These are phyloP conservation scores for Prunus dulcis DNA, from an alignment of 306 rosid genomes.

Conservation along the genomic window DNA sequence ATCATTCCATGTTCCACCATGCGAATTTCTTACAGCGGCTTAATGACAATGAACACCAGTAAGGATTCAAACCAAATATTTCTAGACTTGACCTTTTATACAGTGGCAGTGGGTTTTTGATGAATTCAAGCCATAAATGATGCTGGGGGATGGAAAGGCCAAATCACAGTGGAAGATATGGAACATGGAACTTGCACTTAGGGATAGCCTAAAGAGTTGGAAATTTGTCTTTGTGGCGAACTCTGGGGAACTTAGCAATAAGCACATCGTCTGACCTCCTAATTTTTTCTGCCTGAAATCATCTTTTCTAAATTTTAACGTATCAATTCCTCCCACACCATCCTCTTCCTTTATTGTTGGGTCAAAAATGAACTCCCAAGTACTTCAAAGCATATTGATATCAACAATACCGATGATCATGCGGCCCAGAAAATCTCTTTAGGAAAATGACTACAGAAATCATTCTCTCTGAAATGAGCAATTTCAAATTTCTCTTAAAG, in stretches of 20 bases:
- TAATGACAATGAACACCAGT: too few species aligned
- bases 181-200: constrained; percentile 62
- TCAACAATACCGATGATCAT: too few species aligned
- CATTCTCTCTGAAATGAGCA: constrained; percentile 34
- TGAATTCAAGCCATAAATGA: neutral
- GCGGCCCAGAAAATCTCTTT: constrained; percentile 42
- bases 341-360: neutral
- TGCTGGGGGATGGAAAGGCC: neutral
- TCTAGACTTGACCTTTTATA: constrained; percentile 6
- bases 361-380: too few species aligned
- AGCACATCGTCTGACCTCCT: constrained; percentile 14
- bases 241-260: constrained; percentile 43
- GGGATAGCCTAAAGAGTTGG: constrained; percentile 59
- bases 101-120: neutral
- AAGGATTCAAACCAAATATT: neutral
- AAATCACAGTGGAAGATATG: constrained; percentile 52
- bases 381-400: too few species aligned
- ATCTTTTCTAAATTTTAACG: neutral
- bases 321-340: constrained; percentile 3
- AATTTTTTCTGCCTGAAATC: neutral
- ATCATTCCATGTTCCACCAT: too few species aligned
- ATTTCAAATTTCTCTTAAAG: constrained; percentile 14
- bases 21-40: too few species aligned
- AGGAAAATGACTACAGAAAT: constrained; percentile 51
- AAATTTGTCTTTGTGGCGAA: constrained; percentile 32